A percentile compares a stretch with the other conserved stretches of the same genome.
Evolutionary conservation across 208 protist genomes (phyloP).

Genomic region (Leishmania tropica): DNA sequence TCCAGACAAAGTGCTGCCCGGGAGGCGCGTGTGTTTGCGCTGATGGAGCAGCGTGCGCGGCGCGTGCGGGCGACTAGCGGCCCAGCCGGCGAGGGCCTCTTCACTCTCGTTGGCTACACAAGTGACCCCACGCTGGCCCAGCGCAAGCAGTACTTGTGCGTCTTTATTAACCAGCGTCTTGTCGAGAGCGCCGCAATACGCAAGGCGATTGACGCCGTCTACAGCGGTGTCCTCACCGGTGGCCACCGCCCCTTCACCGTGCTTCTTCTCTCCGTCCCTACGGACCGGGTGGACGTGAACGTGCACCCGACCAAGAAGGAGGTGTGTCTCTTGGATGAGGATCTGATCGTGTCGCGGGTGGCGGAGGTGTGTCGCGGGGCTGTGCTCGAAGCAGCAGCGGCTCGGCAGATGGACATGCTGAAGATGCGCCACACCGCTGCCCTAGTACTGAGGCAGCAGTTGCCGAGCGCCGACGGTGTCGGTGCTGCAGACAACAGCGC

Average conservation of each 20-base stretch:
- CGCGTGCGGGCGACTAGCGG: conserved; percentile 35
- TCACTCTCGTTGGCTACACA: conserved; percentile 78
- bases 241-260: conserved; percentile 95
- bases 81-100: conserved; percentile 46
- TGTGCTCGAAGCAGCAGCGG: conserved; percentile 59
- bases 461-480: conserved; percentile 14
- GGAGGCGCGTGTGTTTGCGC: conserved; percentile 27
- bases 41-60: conserved; percentile 23
- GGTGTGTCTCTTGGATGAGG: conserved; percentile 87
- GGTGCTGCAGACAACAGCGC: conserved; percentile 1
- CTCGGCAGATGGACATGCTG: conserved; percentile 66
- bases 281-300: conserved; percentile 98
- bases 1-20: background rate
- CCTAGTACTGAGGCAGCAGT: conserved; percentile 29
- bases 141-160: conserved; percentile 61
- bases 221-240: conserved; percentile 87
- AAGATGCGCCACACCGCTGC: conserved; percentile 48
- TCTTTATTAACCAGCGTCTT: conserved; percentile 92
- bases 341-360: conserved; percentile 63
- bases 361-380: conserved; percentile 58
- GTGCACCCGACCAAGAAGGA: conserved; percentile 99
- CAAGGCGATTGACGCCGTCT: conserved; percentile 89
- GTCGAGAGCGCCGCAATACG: conserved; percentile 85
- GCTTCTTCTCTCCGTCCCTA: conserved; percentile 89
- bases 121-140: conserved; percentile 69